These are phyloP conservation scores for Suillus lakei DNA, from an alignment of 768 basidiomycete species.

Conservation along the genomic window DNA sequence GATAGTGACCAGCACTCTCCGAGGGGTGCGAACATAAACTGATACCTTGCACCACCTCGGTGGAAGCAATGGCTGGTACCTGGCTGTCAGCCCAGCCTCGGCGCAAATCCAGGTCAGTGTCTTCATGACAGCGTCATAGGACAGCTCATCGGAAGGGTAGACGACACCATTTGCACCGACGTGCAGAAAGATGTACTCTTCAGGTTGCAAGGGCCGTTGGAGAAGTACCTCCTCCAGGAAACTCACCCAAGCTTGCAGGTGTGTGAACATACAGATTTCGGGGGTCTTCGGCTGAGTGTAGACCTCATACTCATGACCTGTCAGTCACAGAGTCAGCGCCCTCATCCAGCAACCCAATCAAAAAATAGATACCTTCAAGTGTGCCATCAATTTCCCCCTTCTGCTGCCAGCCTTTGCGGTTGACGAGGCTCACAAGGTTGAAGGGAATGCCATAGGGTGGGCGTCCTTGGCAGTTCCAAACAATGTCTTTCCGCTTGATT, in stretches of 20 bases:
- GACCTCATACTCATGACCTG: constrained; percentile 4
- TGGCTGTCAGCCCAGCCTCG: constrained; percentile 19
- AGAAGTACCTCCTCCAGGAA: constrained; percentile 23
- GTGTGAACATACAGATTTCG: constrained; percentile 39
- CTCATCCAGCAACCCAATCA: too few species aligned
- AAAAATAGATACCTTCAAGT: too few species aligned
- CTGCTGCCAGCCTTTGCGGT: constrained; percentile 28
- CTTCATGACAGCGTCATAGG: constrained; percentile 18
- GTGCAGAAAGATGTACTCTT: constrained; percentile 37
- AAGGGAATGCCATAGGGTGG: constrained; percentile 21
- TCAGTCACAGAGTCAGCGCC: constrained; percentile 6
- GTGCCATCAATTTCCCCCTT: constrained; percentile 23
- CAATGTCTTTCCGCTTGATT: constrained; percentile 28
- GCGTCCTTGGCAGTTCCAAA: constrained; percentile 12
- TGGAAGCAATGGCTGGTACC: constrained; percentile 40
- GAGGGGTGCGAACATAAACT: constrained; percentile 43
- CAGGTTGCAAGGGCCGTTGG: constrained; percentile 5
- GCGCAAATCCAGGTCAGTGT: constrained; percentile 17
- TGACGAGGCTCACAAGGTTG: constrained; percentile 20
- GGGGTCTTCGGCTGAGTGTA: constrained; percentile 27
- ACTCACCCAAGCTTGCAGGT: constrained; percentile 35
- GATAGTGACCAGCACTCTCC: constrained; percentile 40
- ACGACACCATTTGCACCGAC: constrained; percentile 31
- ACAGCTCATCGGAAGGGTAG: constrained; percentile 24
- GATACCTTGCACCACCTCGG: constrained; percentile 43